Base-by-base conservation (phyloP, 495 filamentous ascomycete species). In the Penicilliopsis zonata region DNA sequence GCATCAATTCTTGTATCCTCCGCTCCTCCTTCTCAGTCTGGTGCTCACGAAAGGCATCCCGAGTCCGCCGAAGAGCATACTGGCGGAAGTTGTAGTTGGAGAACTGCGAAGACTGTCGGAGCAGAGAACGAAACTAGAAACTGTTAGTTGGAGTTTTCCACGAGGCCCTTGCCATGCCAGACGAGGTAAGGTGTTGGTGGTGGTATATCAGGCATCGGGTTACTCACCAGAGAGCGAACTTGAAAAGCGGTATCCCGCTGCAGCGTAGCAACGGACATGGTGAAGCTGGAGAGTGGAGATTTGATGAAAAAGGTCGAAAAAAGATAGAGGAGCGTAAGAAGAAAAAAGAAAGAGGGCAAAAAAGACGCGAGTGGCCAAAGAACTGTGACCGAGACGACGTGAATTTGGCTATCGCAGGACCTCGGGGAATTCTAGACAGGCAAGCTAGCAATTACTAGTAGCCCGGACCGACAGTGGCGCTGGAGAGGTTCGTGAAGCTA, bases 51-150 rank as follows among this genome's bases (percentile, higher is more conserved):
- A 98, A 98, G 7, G 82, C 74, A 63, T 94, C 90, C 46, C 65
- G 65, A 44, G 90, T 88, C 49, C 90, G 72, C 36, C 92, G 77
- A 52, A 74, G 82, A 18, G 92, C 87, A 60, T 95, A 98, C 46
- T 96, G 88, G 51, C 90, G 75, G 69, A 94, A 98, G 57, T 95
- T 96, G 69, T 94, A 98, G 39, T 78, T 69, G 32, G 86, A 75
- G 57, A 96, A 98, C 43, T 92, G 82, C 31, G 73, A 69, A 12
- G 83, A 76, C 57, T 87, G 80, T 19, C 90, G 83, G 43, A 94
- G 67, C 39, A 98, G 69, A 38, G 87, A 87, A 28, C 92, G 88
- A 63, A 92, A 95, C 86, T 95, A 44, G 20, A 30, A 9, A n/a
- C 14, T 27, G 4, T 17, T 28, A 28, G 24, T 18, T n/a, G n/a